phyloP scores from a whole-genome alignment of 2,329 filamentous ascomycete species.

The Emmonsia crescens region DNA sequence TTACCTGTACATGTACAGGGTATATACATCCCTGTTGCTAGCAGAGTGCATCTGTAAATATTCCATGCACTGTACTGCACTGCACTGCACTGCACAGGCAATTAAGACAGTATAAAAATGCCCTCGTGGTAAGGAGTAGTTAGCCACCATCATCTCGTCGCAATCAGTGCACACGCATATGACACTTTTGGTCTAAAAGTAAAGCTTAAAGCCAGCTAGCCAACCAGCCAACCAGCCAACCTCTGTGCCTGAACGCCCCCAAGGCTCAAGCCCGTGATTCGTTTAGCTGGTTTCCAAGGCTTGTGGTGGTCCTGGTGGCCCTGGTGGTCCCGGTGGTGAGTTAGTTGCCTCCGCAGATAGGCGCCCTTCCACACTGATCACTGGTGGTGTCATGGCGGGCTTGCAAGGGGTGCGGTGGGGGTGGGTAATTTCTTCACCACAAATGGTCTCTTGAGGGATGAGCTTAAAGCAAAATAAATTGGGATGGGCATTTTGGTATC shows the following conservation, averaged over 20 bases:
- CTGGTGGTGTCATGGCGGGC: not conserved
- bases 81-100: no score
- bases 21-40: no score
- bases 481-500: not conserved
- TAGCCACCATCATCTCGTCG: not conserved
- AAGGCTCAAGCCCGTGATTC: not conserved
- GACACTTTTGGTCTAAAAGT: not conserved
- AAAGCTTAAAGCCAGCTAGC: not conserved
- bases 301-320: no score
- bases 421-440: not conserved
- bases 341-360: no score
- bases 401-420: no score
- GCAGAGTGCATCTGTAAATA: no score
- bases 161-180: not conserved
- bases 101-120: no score
- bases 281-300: not conserved
- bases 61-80: no score
- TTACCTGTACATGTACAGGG: no score
- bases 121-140: no score
- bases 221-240: not conserved
- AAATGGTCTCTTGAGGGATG: not conserved
- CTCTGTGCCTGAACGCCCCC: not conserved
- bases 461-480: not conserved
- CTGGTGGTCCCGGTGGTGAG: no score
- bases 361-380: not conserved